Percentiles rank a stretch among this genome's conserved stretches.
These are phyloP conservation scores for Bryum argenteum DNA, from an alignment of 225 moss, liverwort and hornwort genomes.

Conservation along the genomic window DNA sequence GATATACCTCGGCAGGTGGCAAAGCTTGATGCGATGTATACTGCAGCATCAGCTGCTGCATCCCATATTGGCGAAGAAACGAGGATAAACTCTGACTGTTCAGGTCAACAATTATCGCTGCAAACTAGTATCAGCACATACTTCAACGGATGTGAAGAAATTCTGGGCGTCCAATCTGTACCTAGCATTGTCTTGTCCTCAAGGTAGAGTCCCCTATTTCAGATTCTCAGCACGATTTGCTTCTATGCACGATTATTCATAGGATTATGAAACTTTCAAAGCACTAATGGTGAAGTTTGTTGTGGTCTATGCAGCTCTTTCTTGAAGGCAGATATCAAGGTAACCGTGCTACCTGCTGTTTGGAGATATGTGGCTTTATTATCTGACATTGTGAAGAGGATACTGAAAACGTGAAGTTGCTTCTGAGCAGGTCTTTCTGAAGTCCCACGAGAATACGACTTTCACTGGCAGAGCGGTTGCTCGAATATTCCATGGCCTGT, in stretches of 20 bases:
- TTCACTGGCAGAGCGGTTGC: constrained; percentile 86
- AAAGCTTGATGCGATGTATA: constrained; percentile 90
- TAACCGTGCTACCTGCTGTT: constrained; percentile 29
- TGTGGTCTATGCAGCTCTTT: constrained; percentile 70
- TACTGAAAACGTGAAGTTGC: background rate
- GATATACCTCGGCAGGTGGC: constrained; percentile 52
- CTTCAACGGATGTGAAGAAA: constrained; percentile 54
- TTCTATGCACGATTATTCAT: background rate
- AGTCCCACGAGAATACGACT: constrained; percentile 48
- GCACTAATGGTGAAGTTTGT: constrained; percentile 16
- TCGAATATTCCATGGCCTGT: constrained; percentile 83
- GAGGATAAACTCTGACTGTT: constrained; percentile 30
- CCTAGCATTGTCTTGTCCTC: constrained; percentile 61
- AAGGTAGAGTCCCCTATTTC: constrained; percentile 51
- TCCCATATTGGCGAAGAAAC: constrained; percentile 38
- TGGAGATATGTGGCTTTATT: background rate
- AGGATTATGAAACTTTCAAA: constrained; percentile 9
- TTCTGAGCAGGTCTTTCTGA: constrained; percentile 73
- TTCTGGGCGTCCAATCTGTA: constrained; percentile 22
- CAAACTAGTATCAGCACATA: constrained; percentile 56
- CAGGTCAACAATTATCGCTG: constrained; percentile 66
- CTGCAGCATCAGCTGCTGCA: constrained; percentile 64
- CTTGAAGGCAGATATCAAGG: constrained; percentile 92
- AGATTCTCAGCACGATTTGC: background rate
- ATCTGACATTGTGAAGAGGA: background rate